phyloP scores from a whole-genome alignment of 2,329 filamentous ascomycete genomes.

The Tolypocladium capitatum region DNA sequence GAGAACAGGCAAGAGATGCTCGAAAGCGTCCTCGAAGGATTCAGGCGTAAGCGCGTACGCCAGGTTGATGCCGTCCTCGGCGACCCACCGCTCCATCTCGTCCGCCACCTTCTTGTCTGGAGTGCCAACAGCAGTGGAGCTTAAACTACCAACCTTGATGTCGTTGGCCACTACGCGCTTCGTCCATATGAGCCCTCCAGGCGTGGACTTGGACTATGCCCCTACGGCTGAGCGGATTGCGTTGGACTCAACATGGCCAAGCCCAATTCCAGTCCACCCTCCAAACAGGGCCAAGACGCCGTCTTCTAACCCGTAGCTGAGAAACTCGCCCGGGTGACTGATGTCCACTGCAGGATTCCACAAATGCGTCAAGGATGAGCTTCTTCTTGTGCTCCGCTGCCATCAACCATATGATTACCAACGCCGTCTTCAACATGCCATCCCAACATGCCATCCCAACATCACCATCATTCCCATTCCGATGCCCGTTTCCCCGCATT shows the following conservation, averaged over 20 bases:
- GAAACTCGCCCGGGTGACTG: conserved; percentile 35
- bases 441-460: conserved; percentile 50
- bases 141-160: conserved; percentile 18
- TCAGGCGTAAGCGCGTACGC: conserved; percentile 31
- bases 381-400: conserved; percentile 39
- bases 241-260: conserved; percentile 47
- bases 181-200: conserved; percentile 20
- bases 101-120: conserved; percentile 16
- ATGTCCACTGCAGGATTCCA: conserved; percentile 27
- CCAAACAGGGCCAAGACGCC: conserved; percentile 52
- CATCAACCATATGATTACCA: conserved; percentile 43
- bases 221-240: conserved; percentile 41
- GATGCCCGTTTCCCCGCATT: conserved; percentile 36
- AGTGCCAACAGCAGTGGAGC: conserved; percentile 17
- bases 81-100: conserved; percentile 20
- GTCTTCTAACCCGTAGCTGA: conserved; percentile 43
- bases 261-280: conserved; percentile 54
- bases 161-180: conserved; percentile 20
- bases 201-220: conserved; percentile 26
- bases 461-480: conserved; percentile 45
- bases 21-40: conserved; percentile 54
- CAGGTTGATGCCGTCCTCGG: conserved; percentile 41
- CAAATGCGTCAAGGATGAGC: conserved; percentile 29
- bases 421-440: conserved; percentile 45
- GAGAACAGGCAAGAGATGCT: conserved; percentile 50